Evolutionary conservation across 2,329 filamentous ascomycete genomes (phyloP), one percentile per base, ranked within the genome.

Genomic region (Nemania sp.): DNA sequence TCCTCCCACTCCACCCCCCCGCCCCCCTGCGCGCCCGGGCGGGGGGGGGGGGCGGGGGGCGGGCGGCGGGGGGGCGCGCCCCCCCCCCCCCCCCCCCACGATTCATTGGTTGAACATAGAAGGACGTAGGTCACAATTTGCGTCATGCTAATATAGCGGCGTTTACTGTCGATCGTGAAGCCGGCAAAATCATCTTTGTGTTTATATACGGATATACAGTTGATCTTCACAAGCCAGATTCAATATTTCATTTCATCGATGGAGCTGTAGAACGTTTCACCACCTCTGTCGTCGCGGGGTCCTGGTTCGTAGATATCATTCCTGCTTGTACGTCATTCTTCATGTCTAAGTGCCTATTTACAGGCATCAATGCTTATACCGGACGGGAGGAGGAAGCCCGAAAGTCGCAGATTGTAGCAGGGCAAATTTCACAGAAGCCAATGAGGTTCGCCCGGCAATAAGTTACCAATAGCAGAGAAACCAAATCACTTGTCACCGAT

Each of bases 131-230:
- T 53, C 7, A 42, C 13, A 15, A 37, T 9, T 25, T 43, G 9
- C 32, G 15, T 7, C 47, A 63, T 69, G 9, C 59, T 59, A 10
- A 57, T 10, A 12, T 2, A 4, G n/a, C 35, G 17, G n/a, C 10
- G 35, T 11, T 29, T 7, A 3, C 35, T 39, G 4, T 11, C 20
- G 18, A 12, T 32, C 66, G 57, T 51, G 74, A 71, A 65, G 69
- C 69, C 0, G 66, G 64, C 11, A 59, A 69, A 1, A 64, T 71
- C 3, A 66, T 74, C 18, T 61, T 73, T 1, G 69, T 70, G 7
- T 67, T 72, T 0, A 20, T 65, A 6, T 74, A 74, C 35, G 71
- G 69, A n/a, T 74, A 75, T 51, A 66, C 60, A 1, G 55, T 67
- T 5, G 65, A 71, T 11, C 46, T 67, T 11, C 48, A 66, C 6